Conservation (phyloP, 352 stramenopile genomes). For the Globisporangium emineosum region DNA sequence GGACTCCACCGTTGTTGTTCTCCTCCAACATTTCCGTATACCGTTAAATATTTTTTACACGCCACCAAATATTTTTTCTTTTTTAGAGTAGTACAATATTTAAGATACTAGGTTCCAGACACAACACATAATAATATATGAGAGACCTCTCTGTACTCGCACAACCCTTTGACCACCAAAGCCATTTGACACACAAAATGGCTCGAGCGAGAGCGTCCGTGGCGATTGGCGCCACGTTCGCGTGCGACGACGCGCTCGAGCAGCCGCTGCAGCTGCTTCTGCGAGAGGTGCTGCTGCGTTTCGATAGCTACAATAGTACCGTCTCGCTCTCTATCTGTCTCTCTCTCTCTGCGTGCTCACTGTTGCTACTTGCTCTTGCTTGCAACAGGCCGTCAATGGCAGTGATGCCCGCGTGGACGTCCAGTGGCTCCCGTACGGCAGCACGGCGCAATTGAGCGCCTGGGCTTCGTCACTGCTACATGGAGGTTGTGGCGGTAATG, state of each 20-base stretch:
- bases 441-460: constrained; percentile 28
- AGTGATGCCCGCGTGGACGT: constrained; percentile 25
- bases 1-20: neutral
- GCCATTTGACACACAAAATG: neutral
- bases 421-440: constrained; percentile 62
- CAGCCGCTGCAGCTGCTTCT: constrained; percentile 50
- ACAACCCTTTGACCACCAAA: neutral
- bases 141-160: too few relatives aligned
- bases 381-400: constrained; percentile 28
- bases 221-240: constrained; percentile 54
- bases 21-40: too few relatives aligned
- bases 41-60: too few relatives aligned
- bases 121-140: too few relatives aligned
- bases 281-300: constrained; percentile 27
- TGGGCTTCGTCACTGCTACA: constrained; percentile 18
- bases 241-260: constrained; percentile 52
- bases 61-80: too few relatives aligned
- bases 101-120: too few relatives aligned
- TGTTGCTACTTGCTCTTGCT: neutral
- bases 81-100: too few relatives aligned
- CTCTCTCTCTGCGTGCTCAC: neutral
- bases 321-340: neutral
- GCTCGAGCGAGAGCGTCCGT: constrained; percentile 13
- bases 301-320: neutral
- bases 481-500: neutral